phyloP scores from a whole-genome alignment of 441 rosid genomes.

The Croton setiger region DNA sequence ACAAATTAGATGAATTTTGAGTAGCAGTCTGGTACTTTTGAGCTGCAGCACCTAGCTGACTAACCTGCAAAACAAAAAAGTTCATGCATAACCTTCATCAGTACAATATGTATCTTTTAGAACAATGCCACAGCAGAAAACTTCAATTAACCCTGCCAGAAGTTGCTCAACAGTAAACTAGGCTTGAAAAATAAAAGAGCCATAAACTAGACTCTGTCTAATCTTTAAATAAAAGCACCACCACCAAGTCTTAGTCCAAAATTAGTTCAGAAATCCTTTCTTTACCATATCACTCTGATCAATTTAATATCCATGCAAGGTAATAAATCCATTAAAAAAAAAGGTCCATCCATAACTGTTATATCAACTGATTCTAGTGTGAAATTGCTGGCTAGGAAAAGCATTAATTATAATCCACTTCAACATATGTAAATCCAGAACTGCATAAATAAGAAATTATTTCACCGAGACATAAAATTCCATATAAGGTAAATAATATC shows the following conservation, averaged over 20 bases:
- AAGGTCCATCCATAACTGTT: not conserved
- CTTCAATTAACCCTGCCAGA: not conserved
- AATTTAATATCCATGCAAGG: too few relatives aligned
- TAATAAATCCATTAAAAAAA: not conserved
- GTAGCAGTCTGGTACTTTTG: slow-evolving; percentile 88
- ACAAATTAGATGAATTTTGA: slow-evolving; percentile 76
- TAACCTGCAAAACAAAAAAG: slow-evolving; percentile 51
- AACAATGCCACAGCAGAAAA: not conserved
- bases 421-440: not conserved
- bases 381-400: not conserved
- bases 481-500: not conserved
- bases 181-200: not conserved
- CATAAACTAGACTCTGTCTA: not conserved
- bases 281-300: too few relatives aligned
- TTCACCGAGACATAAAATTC: not conserved
- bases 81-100: not conserved
- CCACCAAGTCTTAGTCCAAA: too few relatives aligned
- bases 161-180: not conserved
- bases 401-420: not conserved
- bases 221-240: too few relatives aligned
- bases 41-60: slow-evolving; percentile 90
- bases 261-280: too few relatives aligned
- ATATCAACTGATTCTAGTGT: not conserved
- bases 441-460: not conserved
- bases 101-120: not conserved